Percentiles rank a stretch among this genome's conserved stretches.
Evolutionary conservation across 116 monocot genomes (phyloP).

Genomic region (Zostera marina): DNA sequence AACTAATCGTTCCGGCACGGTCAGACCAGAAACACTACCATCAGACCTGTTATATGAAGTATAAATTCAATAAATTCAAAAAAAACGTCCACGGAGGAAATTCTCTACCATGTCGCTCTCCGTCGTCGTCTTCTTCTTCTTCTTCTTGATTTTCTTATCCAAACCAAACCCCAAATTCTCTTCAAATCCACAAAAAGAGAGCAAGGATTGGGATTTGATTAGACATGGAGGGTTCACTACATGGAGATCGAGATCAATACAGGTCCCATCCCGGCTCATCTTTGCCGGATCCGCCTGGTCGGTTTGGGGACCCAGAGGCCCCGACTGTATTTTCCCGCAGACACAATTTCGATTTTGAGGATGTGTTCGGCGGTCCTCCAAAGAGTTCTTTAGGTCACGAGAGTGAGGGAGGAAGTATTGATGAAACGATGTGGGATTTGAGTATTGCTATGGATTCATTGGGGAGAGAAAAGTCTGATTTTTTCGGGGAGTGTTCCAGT

Average conservation of each 20-base stretch:
- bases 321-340: not conserved
- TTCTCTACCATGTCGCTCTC: not conserved
- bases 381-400: conserved; percentile 22
- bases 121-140: not conserved
- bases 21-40: not conserved
- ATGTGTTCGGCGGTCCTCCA: conserved; percentile 90
- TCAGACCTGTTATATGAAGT: not conserved
- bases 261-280: not conserved
- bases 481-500: conserved; percentile 41
- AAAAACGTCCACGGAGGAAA: not conserved
- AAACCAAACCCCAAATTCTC: not conserved
- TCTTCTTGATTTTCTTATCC: not conserved
- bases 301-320: too few species aligned
- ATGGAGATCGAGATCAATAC: not conserved
- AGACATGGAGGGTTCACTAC: not conserved
- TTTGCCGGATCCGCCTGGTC: not conserved
- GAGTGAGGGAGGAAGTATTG: conserved; percentile 12
- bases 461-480: conserved; percentile 22
- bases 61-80: not conserved
- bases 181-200: not conserved
- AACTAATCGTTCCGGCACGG: not conserved
- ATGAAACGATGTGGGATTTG: conserved; percentile 16
- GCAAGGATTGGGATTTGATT: not conserved
- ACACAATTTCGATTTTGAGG: conserved; percentile 41
- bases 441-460: not conserved